These are phyloP conservation scores for Lepraria neglecta DNA, from an alignment of 495 filamentous ascomycete genomes.

Conservation along the genomic window DNA sequence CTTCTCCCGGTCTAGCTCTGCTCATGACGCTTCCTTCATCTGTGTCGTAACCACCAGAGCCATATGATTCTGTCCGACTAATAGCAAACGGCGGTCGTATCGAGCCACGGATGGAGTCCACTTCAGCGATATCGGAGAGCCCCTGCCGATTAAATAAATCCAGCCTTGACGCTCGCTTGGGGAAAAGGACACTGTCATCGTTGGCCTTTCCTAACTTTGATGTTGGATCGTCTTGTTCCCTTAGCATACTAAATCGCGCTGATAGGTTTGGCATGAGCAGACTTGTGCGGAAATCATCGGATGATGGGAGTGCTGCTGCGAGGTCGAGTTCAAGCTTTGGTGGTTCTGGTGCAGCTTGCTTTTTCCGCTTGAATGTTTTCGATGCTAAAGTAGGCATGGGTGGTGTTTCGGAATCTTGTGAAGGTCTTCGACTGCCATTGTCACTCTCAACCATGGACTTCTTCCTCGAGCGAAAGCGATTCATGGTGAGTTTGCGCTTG, in stretches of 20 bases:
- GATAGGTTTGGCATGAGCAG: slow-evolving; percentile 92
- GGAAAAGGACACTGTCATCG: slow-evolving; percentile 84
- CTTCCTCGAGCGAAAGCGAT: slow-evolving; percentile 34
- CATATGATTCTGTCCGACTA: slow-evolving; percentile 46
- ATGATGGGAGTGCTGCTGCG: slow-evolving; percentile 64
- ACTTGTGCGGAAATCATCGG: slow-evolving; percentile 94
- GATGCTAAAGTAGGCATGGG: slow-evolving; percentile 31
- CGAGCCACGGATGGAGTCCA: slow-evolving; percentile 66
- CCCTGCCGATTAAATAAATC: slow-evolving; percentile 48
- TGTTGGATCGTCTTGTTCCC: slow-evolving; percentile 85
- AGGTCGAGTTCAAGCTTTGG: slow-evolving; percentile 65
- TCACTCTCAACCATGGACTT: slow-evolving; percentile 28
- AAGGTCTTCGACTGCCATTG: slow-evolving; percentile 36
- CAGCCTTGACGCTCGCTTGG: slow-evolving; percentile 69
- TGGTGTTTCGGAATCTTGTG: slow-evolving; percentile 32
- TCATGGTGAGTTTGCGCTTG: slow-evolving; percentile 28
- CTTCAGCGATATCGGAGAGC: slow-evolving; percentile 83
- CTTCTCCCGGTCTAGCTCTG: slow-evolving; percentile 75
- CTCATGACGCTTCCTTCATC: slow-evolving; percentile 84
- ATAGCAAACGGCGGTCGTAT: slow-evolving; percentile 52
- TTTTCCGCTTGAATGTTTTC: slow-evolving; percentile 54
- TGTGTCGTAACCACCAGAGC: slow-evolving; percentile 53
- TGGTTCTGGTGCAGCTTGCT: slow-evolving; percentile 47
- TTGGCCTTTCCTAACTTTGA: slow-evolving; percentile 87
- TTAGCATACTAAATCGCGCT: slow-evolving; percentile 90